These are phyloP conservation scores for Solanum pennellii DNA, from an alignment of 257 asterid species.

Conservation along the genomic window DNA sequence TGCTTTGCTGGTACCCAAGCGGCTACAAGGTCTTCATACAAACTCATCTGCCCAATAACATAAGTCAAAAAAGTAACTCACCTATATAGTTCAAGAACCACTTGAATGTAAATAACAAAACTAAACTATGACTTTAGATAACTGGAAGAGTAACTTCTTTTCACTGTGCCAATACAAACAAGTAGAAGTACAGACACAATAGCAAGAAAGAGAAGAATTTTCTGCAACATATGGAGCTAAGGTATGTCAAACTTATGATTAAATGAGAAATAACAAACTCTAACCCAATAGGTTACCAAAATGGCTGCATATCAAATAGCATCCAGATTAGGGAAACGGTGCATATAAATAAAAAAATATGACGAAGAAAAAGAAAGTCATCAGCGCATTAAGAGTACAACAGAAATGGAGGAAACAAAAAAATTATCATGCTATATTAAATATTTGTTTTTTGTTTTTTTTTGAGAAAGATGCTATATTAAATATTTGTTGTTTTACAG, in stretches of 20 bases:
- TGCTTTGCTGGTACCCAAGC: constrained; percentile 97
- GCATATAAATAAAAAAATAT: background rate
- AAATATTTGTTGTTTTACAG: background rate
- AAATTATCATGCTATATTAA: background rate
- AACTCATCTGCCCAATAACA: constrained; percentile 66
- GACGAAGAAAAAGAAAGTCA: background rate
- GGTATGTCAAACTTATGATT: background rate
- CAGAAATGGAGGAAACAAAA: background rate
- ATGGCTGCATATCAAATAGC: background rate
- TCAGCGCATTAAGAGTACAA: background rate
- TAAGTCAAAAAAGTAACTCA: background rate
- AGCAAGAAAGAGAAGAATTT: background rate
- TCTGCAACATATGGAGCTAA: background rate
- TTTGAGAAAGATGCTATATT: background rate
- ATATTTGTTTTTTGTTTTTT: background rate
- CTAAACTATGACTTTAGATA: background rate
- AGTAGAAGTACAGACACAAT: background rate
- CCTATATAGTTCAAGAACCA: background rate
- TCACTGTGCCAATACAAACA: background rate
- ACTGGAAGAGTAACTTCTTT: background rate
- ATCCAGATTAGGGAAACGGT: background rate
- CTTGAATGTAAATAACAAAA: background rate
- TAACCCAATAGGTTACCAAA: background rate
- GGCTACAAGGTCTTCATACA: constrained; percentile 95
- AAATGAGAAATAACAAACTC: background rate